Base-by-base conservation (phyloP, 805 yeast species). In the Pichia rugopelliculosa region DNA sequence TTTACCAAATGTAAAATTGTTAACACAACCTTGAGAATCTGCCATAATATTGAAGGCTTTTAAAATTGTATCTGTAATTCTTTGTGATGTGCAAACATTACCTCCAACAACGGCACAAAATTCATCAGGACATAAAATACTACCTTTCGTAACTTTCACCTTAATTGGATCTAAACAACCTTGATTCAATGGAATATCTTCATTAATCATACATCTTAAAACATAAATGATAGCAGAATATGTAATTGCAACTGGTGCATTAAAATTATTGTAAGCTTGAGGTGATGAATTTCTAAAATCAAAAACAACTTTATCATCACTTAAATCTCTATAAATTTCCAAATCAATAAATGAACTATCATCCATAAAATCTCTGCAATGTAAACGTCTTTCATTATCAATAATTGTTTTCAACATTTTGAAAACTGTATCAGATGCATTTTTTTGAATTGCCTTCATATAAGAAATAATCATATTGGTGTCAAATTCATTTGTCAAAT, bases 51-150 rank as follows among this genome's bases (percentile, higher is more conserved):
- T 74, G 63, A 93, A 89, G 0, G 98, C 93, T 57, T 82, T 83
- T 58, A 91, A 71, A 36, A 93, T 78, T 3, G 86, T 91, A 65
- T 89, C 97, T 0, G 96, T 89, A 41, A 93, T 80, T 57, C 97
- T 75, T 66, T 93, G 98, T 1, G 96, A 84, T 1, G 98, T 91
- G 66, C 90, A 84, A 9, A 91, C 98, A 64, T 91, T 91, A 9
- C 96, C 96, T 40, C 89, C 93, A 18, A 90, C 97, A 30, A 88
- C 95, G 1, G 97, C 99, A 41, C 95, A 91, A n/a, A 86, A 91
- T 33, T 75, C 75, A 18, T 81, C 77, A 2, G 98, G 97, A 25
- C 84, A 75, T 15, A 93, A 68, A 15, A 85, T 66, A 3, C 84
- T 76, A 12, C 76, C 76, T 41, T 72, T 69, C 5, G 90, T 89